These are phyloP conservation scores for Cubamyces sp. DNA, from an alignment of 768 basidiomycete species.

Conservation along the genomic window DNA sequence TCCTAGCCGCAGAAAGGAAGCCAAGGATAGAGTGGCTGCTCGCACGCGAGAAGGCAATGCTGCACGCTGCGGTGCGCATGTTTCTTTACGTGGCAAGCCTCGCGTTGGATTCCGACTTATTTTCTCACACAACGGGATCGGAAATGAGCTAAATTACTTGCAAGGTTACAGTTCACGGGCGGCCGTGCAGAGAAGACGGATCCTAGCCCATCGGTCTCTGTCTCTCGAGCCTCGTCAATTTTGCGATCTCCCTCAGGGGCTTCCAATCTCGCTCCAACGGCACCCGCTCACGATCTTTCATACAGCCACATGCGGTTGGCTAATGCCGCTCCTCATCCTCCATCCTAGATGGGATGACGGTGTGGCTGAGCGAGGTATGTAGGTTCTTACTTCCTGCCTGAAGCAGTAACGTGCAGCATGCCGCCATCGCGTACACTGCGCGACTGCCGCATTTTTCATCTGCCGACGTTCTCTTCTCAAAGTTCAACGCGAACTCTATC, in stretches of 20 bases:
- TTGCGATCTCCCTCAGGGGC: background rate
- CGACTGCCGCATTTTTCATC: slow-evolving; percentile 15
- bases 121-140: background rate
- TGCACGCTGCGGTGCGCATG: slow-evolving; percentile 6
- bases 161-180: background rate
- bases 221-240: background rate
- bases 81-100: slow-evolving; percentile 9
- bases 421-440: slow-evolving; percentile 11
- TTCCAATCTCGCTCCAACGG: slow-evolving; percentile 9
- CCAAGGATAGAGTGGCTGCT: background rate
- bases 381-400: no score
- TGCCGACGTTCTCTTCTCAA: slow-evolving; percentile 7
- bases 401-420: background rate
- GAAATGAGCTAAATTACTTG: background rate
- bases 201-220: background rate
- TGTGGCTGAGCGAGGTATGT: no score
- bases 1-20: slow-evolving; percentile 7
- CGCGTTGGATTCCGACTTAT: background rate
- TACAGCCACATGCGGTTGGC: background rate
- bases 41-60: slow-evolving; percentile 17
- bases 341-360: background rate
- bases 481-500: slow-evolving; percentile 5
- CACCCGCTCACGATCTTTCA: background rate
- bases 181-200: background rate
- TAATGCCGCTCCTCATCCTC: background rate